Conservation (phyloP, 2,329 filamentous ascomycete genomes). For the Xylaria sp. region DNA sequence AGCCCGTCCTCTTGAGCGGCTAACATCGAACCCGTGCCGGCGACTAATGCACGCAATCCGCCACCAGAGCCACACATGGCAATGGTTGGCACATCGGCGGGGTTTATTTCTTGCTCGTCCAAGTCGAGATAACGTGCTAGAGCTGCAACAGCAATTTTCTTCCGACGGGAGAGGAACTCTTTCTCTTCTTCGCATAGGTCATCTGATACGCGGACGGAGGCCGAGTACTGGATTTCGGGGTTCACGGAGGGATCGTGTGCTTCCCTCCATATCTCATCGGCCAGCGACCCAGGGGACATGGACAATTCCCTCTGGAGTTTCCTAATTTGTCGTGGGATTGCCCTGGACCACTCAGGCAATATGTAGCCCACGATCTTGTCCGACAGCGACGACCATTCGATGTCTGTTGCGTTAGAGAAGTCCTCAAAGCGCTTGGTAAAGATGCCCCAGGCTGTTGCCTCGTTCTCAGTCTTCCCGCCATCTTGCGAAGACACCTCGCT, state of each 20-base stretch:
- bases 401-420: slow-evolving; percentile 65
- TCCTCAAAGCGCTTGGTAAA: slow-evolving; percentile 62
- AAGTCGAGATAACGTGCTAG: slow-evolving; percentile 85
- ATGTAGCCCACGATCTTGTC: slow-evolving; percentile 76
- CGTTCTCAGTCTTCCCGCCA: slow-evolving; percentile 27
- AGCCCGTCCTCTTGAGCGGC: slow-evolving; percentile 87
- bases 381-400: slow-evolving; percentile 65
- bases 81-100: slow-evolving; percentile 91
- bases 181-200: slow-evolving; percentile 87
- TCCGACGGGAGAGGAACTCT: slow-evolving; percentile 76
- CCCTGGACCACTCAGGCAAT: slow-evolving; percentile 83
- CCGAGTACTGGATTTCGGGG: slow-evolving; percentile 86
- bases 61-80: slow-evolving; percentile 95
- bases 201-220: slow-evolving; percentile 82
- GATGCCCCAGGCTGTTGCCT: slow-evolving; percentile 58
- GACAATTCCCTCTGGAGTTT: slow-evolving; percentile 91
- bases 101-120: slow-evolving; percentile 82
- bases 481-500: slow-evolving; percentile 31
- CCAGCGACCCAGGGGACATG: slow-evolving; percentile 86
- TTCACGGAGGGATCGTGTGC: slow-evolving; percentile 85
- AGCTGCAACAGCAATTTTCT: slow-evolving; percentile 74
- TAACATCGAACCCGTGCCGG: slow-evolving; percentile 87
- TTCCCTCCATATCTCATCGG: slow-evolving; percentile 93
- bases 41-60: slow-evolving; percentile 87
- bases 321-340: slow-evolving; percentile 78